Evolutionary conservation across 768 basidiomycete species (phyloP), one percentile per base, ranked within the genome.

Genomic region (Psilocybe azurescens): DNA sequence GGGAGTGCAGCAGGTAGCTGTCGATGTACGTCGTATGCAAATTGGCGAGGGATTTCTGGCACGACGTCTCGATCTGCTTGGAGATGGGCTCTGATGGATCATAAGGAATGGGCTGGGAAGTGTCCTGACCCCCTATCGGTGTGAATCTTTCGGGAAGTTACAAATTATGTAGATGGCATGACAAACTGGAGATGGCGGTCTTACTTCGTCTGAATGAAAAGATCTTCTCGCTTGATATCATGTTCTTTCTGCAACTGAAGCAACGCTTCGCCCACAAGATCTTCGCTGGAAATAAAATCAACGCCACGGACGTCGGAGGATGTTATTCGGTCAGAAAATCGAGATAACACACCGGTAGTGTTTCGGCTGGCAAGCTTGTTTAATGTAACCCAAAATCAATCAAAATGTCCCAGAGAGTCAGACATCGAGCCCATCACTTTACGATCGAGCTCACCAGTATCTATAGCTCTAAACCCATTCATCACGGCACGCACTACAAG

Each of bases 191-290:
- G 20, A 14, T 11, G 38, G 33, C 14, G 46, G 38, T 58, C 69
- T 53, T 68, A 92, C 89, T 95, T 94, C 33, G 93, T 93, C 74
- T 95, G 93, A 30, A 95, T 73, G 71, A 86, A 92, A 3, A 95
- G 65, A 55, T 90, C 86, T 69, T 91, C 83, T 5, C 94, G 85
- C 58, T 83, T 83, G 58, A 91, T 80, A 4, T 80, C 81, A 62
- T 91, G 85, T 46, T 85, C 78, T 7, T 77, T 81, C 63, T 82
- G 75, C 28, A 93, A 75, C 29, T 78, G 77, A 33, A 80, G 73
- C 1, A 95, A 78, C 0, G 91, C 94, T 56, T 86, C 83, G 4
- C 94, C 94, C 2, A 95, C 92, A 1, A 93, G 83, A 58, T 93
- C 89, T 70, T 95, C 91, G 39, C 91, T 91, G 64, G 2, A 51